These are phyloP conservation scores for Venturiaceae sp. DNA, from an alignment of 2,329 filamentous ascomycete species.

Conservation along the genomic window DNA sequence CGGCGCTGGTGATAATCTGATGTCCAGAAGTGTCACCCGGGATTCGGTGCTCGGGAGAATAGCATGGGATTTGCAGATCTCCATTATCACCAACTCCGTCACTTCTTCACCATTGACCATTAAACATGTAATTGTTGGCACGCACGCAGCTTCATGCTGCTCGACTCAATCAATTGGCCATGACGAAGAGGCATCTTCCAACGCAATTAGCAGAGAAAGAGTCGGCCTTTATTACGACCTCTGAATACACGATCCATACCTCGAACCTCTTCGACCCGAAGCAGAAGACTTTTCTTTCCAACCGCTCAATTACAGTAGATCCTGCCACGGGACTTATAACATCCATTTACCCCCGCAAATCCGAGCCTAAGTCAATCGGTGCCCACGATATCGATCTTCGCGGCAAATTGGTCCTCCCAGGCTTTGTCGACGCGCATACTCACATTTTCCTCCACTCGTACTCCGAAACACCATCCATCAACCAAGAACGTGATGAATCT, in stretches of 20 bases:
- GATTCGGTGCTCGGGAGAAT: neutral
- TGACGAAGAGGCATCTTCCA: neutral
- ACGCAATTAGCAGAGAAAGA: neutral
- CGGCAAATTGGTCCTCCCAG: slow-evolving; percentile 40
- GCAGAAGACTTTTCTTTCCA: slow-evolving; percentile 28
- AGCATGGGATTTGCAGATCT: neutral
- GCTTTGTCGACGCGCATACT: slow-evolving; percentile 50
- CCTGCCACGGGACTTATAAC: slow-evolving; percentile 30
- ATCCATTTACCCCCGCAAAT: slow-evolving; percentile 25
- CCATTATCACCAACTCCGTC: neutral
- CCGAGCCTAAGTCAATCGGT: slow-evolving; percentile 45
- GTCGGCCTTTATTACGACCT: neutral
- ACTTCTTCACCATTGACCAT: neutral
- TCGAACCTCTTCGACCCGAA: slow-evolving; percentile 38
- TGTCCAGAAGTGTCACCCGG: no score
- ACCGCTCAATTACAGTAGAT: slow-evolving; percentile 35
- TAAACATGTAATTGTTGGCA: neutral
- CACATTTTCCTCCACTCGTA: slow-evolving; percentile 41
- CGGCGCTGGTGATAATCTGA: no score
- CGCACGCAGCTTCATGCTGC: neutral
- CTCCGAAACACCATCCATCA: slow-evolving; percentile 28
- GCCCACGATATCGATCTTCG: slow-evolving; percentile 47
- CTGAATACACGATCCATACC: slow-evolving; percentile 28
- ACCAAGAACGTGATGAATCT: slow-evolving; percentile 50
- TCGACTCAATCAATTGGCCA: neutral